Evolutionary conservation across 176 grass and related monocot species (phyloP), one percentile per base, ranked within the genome.

Genomic region (Ensete ventricosum): DNA sequence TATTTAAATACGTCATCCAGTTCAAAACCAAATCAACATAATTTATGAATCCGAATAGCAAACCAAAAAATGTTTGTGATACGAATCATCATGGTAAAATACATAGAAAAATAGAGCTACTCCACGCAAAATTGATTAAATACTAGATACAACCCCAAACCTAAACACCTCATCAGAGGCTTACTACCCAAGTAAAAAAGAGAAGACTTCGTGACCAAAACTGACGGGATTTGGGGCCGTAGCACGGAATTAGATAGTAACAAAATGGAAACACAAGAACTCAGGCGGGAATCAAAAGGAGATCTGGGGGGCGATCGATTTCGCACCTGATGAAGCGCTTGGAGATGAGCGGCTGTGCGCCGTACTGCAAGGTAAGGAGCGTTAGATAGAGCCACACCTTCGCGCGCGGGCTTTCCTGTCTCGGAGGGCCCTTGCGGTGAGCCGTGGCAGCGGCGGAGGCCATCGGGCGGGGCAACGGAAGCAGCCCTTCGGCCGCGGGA

Each of bases 281-380:
- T 80, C 53, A 82, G 25, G 13, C 76, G n/a, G n/a, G 21, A 13
- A 49, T 22, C 54, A 13, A 54, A 54, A 20, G 55, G n/a, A 73
- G 21, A 20, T 11, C 62, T 43, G 5, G 49, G 20, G 75, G n/a
- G 57, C 29, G 50, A 60, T 60, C 0, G 57, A 54, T 1, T 22
- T 13, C 48, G n/a, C 86, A 93, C 95, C 95, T 75, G 86, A 91
- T 84, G 67, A 80, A 94, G 78, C 90, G 90, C 75, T 99, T 99
- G 84, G 90, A 94, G 81, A 99, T 76, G n/a, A 99, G 90, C 52
- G 95, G 90, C 88, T 99, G 95, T 22, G 90, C 79, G 76, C 95
- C 88, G 86, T 98, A 89, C 88, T 98, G 95, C 57, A 98, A 84
- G 54, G 95, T 91, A 65, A 98, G 90, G 29, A 91, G 90, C 25